Base-by-base conservation (phyloP, 2,329 filamentous ascomycete genomes). In the Hypoxylon sp. region DNA sequence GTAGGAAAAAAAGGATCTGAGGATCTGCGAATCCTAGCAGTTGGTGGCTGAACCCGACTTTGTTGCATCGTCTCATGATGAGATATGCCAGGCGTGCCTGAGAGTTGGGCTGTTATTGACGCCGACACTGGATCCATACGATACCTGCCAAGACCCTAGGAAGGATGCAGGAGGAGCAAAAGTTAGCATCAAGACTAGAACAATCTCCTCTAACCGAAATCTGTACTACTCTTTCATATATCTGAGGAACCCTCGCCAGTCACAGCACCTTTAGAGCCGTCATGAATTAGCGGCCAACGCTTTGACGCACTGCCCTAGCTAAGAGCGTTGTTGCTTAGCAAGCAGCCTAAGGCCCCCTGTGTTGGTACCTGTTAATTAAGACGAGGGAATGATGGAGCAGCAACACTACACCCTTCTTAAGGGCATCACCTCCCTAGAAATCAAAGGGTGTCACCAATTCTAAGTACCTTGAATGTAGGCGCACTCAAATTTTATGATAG, bases 161-260 rank as follows among this genome's bases (percentile, higher is more conserved):
- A 47, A 37, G 19, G 37, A 46, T n/a, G 39, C 39, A 44, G 39
- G 17, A 44, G 17, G 39, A 22, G 39, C 17, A n/a, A 22, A 22
- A 22, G 39, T 44, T 19, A 8, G 8, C 39, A n/a, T 35, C 1
- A 53, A 53, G 14, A 48, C 22, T 2, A 17, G 14, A 31, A 29
- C 10, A 29, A 48, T 42, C 14, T 39, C 22, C 14, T 47, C 26
- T 39, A 44, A 19, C 24, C 53, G 53, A 55, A 55, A 46, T 37
- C 24, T 46, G 53, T 55, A 26, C n/a, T 46, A 44, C 52, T 5
- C 26, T 8, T n/a, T 55, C 53, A 55, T 55, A 26, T 55, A 44
- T 44, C 17, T 19, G 39, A 44, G 39, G 19, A 44, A 22, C 8
- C 39, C 9, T 19, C 17, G 11, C 9, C 17, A 22, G 17, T 11